These are phyloP conservation scores for Hyaloscypha hepaticicola DNA, from an alignment of 495 filamentous ascomycete species.

Conservation along the genomic window DNA sequence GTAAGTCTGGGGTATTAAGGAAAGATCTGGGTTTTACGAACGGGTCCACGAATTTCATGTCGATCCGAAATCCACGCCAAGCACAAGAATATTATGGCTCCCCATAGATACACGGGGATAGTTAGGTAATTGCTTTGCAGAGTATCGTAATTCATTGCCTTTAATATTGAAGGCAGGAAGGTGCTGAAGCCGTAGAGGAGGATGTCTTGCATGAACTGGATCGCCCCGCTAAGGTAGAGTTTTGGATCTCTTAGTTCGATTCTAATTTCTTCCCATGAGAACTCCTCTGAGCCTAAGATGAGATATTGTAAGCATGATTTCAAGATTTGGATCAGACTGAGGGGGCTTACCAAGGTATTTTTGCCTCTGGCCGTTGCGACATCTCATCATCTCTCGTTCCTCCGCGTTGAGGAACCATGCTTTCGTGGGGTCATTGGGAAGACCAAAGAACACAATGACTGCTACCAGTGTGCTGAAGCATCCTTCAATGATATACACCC, in stretches of 20 bases:
- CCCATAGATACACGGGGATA: slow-evolving; percentile 40
- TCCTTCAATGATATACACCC: slow-evolving; percentile 59
- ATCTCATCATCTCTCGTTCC: slow-evolving; percentile 50
- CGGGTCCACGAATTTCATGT: slow-evolving; percentile 1
- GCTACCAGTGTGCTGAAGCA: slow-evolving; percentile 50
- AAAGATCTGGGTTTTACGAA: background rate
- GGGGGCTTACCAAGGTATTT: slow-evolving; percentile 15
- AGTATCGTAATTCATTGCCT: slow-evolving; percentile 49
- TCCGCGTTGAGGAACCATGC: slow-evolving; percentile 50
- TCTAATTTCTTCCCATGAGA: slow-evolving; percentile 51
- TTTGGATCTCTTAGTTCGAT: slow-evolving; percentile 41
- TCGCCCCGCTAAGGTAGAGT: slow-evolving; percentile 40
- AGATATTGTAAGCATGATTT: background rate
- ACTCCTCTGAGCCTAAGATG: slow-evolving; percentile 50
- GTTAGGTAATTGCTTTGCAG: slow-evolving; percentile 45
- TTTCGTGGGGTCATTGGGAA: slow-evolving; percentile 51
- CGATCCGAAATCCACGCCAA: slow-evolving; percentile 44
- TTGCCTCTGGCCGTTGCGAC: slow-evolving; percentile 13
- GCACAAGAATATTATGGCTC: slow-evolving; percentile 43
- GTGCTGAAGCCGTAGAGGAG: slow-evolving; percentile 59
- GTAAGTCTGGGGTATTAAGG: slow-evolving; percentile 16
- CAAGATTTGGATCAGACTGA: background rate
- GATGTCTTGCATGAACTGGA: slow-evolving; percentile 55
- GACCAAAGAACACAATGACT: slow-evolving; percentile 43
- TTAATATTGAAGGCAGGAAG: slow-evolving; percentile 57